phyloP scores from a whole-genome alignment of 306 rosid genomes.

The Trifolium pratense region DNA sequence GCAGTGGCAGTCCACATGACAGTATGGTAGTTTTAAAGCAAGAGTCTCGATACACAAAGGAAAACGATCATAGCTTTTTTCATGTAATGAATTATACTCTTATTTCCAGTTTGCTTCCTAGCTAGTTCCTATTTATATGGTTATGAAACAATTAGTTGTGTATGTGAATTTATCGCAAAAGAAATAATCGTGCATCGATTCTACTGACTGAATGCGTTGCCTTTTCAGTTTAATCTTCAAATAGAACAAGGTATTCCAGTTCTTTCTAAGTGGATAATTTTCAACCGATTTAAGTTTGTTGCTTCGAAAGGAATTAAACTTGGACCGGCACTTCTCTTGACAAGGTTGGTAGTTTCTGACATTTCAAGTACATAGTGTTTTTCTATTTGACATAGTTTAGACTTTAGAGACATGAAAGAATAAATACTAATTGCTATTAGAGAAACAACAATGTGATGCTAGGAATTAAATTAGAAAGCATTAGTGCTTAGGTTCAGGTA shows the following conservation, averaged over 20 bases:
- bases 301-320: conserved; percentile 82
- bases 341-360: conserved; percentile 56
- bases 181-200: neutral
- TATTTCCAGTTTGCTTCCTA: conserved; percentile 28
- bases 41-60: conserved; percentile 77
- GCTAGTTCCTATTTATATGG: conserved; percentile 22
- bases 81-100: conserved; percentile 51
- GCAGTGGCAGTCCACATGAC: conserved; percentile 78
- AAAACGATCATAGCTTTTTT: conserved; percentile 66
- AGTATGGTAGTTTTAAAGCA: conserved; percentile 89
- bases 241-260: conserved; percentile 93
- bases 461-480: no score
- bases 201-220: conserved; percentile 46
- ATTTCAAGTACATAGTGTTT: neutral
- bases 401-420: no score
- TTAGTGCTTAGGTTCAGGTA: conserved; percentile 5
- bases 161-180: neutral
- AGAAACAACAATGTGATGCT: no score
- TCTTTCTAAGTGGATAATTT: conserved; percentile 83
- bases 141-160: conserved; percentile 23
- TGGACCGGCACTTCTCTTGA: conserved; percentile 84
- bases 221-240: conserved; percentile 78
- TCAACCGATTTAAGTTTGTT: conserved; percentile 82
- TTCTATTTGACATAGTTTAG: conserved; percentile 9
- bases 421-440: neutral